Conservation (phyloP, 345 rosid genomes). For the Geranium rotundifolium region DNA sequence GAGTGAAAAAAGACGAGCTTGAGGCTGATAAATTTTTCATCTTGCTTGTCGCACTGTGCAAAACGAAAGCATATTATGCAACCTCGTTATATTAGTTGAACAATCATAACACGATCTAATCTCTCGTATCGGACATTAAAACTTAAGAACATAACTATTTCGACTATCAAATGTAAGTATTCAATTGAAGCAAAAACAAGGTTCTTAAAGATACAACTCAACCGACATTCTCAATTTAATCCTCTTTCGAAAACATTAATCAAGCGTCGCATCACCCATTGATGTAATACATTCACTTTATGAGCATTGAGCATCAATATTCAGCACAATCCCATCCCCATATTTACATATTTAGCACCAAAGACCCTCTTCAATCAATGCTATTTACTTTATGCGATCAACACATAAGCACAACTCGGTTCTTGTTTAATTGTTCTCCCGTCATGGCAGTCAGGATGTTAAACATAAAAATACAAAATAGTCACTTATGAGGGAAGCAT, state of each 20-base stretch:
- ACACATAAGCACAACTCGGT: too few relatives aligned
- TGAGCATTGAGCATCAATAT: too few relatives aligned
- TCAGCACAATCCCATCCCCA: too few relatives aligned
- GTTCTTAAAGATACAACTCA: not conserved
- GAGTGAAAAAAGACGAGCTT: not conserved
- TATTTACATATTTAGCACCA: not conserved
- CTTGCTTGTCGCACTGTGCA: conserved; percentile 21
- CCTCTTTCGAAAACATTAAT: too few relatives aligned
- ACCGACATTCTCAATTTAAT: too few relatives aligned
- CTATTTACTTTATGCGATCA: too few relatives aligned
- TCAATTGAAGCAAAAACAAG: not conserved
- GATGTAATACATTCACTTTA: not conserved
- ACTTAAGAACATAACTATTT: not conserved
- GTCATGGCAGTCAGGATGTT: too few relatives aligned
- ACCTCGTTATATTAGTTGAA: not conserved
- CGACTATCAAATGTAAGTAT: not conserved
- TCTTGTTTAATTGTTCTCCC: too few relatives aligned
- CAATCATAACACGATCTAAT: not conserved
- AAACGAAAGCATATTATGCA: not conserved
- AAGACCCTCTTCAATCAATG: too few relatives aligned
- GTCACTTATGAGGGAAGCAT: too few relatives aligned
- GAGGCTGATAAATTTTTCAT: conserved; percentile 17
- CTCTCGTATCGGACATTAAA: not conserved
- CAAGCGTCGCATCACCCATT: not conserved
- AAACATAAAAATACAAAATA: too few relatives aligned